Evolutionary conservation across 2,329 filamentous ascomycete species (phyloP).

Genomic region (Nothophoma quercina): DNA sequence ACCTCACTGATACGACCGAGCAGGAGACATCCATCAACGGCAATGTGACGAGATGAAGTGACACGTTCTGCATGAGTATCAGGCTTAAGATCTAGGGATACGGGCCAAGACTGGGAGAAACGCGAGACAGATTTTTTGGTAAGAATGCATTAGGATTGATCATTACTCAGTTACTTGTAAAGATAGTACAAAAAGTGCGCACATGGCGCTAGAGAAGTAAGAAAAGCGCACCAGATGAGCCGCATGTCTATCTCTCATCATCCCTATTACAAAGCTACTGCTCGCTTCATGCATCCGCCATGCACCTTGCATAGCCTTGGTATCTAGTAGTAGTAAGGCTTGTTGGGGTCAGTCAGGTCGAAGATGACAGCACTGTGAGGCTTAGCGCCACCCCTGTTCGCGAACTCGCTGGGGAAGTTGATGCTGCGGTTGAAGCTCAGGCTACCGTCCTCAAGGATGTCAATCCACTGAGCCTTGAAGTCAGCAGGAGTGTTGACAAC

Average conservation of each 20-base stretch:
- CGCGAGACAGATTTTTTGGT: neutral
- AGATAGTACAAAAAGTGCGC: neutral
- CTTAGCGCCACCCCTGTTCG: constrained; percentile 63
- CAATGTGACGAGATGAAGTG: no score
- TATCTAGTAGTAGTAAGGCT: constrained; percentile 21
- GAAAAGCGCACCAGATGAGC: neutral
- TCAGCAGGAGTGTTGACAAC: constrained; percentile 68
- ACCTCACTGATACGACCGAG: no score
- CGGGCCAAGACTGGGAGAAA: no score
- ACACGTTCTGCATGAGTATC: no score
- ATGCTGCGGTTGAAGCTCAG: constrained; percentile 67
- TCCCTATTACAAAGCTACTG: no score
- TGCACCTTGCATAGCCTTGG: neutral
- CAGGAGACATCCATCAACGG: no score
- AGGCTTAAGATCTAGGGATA: no score
- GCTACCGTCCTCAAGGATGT: constrained; percentile 63
- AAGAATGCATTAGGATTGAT: neutral
- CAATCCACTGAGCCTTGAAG: constrained; percentile 69
- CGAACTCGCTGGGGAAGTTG: constrained; percentile 63
- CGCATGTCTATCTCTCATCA: no score
- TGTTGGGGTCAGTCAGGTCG: constrained; percentile 60
- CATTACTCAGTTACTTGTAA: neutral
- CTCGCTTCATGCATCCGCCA: neutral
- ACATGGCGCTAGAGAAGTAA: neutral
- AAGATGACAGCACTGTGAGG: constrained; percentile 66